These are phyloP conservation scores for Ceratobasidium sp. DNA, from an alignment of 1,284 basidiomycete species.

Conservation along the genomic window DNA sequence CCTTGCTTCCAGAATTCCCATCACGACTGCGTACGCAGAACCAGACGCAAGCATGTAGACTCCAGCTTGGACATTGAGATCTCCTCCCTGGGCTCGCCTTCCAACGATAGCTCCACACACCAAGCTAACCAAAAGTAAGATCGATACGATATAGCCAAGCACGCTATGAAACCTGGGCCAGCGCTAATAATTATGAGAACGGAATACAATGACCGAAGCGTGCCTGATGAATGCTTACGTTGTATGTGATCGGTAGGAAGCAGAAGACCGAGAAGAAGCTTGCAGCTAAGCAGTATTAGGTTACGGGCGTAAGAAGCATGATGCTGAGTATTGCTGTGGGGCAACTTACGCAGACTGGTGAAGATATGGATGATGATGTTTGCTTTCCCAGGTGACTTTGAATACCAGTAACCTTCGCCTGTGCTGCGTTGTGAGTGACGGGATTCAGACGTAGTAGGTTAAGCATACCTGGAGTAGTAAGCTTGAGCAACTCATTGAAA, in stretches of 20 bases:
- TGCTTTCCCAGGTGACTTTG: slow-evolving; percentile 25
- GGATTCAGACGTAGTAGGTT: background rate
- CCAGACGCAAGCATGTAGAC: slow-evolving; percentile 35
- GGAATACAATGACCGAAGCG: background rate
- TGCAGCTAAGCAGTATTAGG: slow-evolving; percentile 25
- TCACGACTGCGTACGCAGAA: slow-evolving; percentile 26
- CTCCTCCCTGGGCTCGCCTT: slow-evolving; percentile 39
- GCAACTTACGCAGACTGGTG: slow-evolving; percentile 34
- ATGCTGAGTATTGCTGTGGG: background rate
- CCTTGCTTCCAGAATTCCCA: slow-evolving; percentile 33
- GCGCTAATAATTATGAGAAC: slow-evolving; percentile 11
- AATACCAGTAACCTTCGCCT: slow-evolving; percentile 41
- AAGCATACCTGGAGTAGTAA: slow-evolving; percentile 37
- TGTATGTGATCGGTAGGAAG: slow-evolving; percentile 37
- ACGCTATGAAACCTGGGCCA: slow-evolving; percentile 39
- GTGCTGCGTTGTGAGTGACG: background rate
- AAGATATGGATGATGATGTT: slow-evolving; percentile 38
- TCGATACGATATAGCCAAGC: slow-evolving; percentile 38
- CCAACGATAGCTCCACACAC: slow-evolving; percentile 36
- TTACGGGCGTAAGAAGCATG: background rate
- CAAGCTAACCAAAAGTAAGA: slow-evolving; percentile 31
- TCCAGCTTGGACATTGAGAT: slow-evolving; percentile 30
- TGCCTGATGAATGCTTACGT: slow-evolving; percentile 36
- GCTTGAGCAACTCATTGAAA: slow-evolving; percentile 22
- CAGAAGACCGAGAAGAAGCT: slow-evolving; percentile 40